Base-by-base conservation (phyloP, 108 stramenopile species). In the Skeletonema grethae region DNA sequence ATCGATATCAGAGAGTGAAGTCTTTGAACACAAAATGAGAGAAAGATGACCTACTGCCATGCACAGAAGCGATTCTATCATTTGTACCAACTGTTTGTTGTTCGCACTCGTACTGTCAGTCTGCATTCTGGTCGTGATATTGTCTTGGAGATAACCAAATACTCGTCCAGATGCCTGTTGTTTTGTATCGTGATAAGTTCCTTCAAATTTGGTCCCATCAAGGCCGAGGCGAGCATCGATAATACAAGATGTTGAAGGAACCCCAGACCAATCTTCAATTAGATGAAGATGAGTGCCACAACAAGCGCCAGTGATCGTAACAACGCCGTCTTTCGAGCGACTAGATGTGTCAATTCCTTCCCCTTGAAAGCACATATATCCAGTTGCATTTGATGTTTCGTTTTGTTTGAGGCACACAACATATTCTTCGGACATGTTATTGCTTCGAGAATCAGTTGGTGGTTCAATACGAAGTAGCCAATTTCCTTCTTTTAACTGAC, bases 151-250 rank as follows among this genome's bases (percentile, higher is more conserved):
- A 38, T 39, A 29, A 20, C 90, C 93, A 41, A 88, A 79, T 12
- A 94, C 79, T 13, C 74, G 75, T 4, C 90, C 93, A 39, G 71
- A 45, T 3, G 86, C 83, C 4, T 86, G 86, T 60, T 83, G 80
- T 57, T 90, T 72, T 13, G 86, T 79, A 64, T 90, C 84, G 15
- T 79, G 65, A 63, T 87, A 91, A 7, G 70, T 57, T 9, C 93
- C 93, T 76, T 94, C 93, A 46, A 94, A 91, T 56, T 81, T 91
- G 24, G 72, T 70, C 7, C 90, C 86, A 76, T 89, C 88, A 24
- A 90, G 65, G 65, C 80, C 80, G 12, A 90, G 61, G 35, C 88
- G 85, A 24, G 84, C 93, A 60, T 73, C 76, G 10, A 93, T 78
- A 9, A 93, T 74, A 65, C 77, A 83, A 9, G 88, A 86, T n/a